Evolutionary conservation across 2,329 filamentous ascomycete species (phyloP), one percentile per base, ranked within the genome.

Genomic region (Ceratocystis colombiana): DNA sequence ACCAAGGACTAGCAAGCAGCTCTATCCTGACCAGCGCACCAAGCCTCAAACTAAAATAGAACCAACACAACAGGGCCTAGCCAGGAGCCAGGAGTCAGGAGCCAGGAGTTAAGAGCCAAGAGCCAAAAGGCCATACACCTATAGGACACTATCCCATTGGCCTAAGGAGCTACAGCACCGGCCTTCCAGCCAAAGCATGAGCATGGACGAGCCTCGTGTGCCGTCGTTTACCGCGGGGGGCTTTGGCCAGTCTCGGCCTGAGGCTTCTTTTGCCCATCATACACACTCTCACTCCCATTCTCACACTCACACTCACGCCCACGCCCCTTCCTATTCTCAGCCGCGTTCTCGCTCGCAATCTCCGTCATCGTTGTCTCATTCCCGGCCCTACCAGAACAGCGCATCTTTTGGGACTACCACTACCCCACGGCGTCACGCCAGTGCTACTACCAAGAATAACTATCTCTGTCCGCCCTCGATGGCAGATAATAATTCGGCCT

Each of bases 311-410:
- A 5, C 46, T 15, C 62, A 53, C 28, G 22, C 62, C 10, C 61
- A 45, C 20, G 25, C 61, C 80, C 61, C 84, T 84, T 73, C 77
- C 81, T 67, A 80, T 78, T 70, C 76, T 73, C 69, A 78, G 73
- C 68, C 78, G 80, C 63, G 80, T 73, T 30, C 77, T 78, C 46
- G 74, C 76, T 33, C 53, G 12, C 50, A 61, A 28, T 41, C 61
- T 12, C 41, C 30, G 20, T 61, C 30, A 30, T 62, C 30, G 57
- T 44, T 53, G 45, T 41, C 48, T 48, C 22, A 61, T 30, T 63
- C 48, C 20, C 50, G 33, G 22, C 50, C 17, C 48, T 61, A 59
- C 20, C 28, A 64, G 12, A 45, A 22, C 37, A 28, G 20, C 37
- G 22, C 41, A n/a, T 37, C 33, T 28, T n/a, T 41, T 20, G 50